Percentiles rank a stretch among this genome's conserved stretches.
phyloP scores from a whole-genome alignment of 192 early-diverging fungal genomes.

The Coemansia asiatica region DNA sequence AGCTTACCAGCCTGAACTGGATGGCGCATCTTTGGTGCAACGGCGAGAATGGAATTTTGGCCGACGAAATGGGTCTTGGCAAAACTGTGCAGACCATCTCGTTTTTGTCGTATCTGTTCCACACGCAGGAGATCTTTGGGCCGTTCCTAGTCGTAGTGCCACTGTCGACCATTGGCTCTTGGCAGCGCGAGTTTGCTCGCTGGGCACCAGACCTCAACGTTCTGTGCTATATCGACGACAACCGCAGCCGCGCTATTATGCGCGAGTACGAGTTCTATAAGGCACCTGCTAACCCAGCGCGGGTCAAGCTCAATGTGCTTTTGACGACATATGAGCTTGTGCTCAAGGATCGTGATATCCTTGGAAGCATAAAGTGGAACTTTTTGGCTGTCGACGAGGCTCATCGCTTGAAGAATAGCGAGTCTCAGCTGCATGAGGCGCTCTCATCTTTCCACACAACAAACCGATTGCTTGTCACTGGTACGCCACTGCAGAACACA shows the following conservation, averaged over 20 bases:
- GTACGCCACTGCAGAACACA: conserved; percentile 98
- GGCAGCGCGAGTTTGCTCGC: conserved; percentile 92
- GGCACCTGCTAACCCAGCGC: conserved; percentile 42
- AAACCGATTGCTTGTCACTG: conserved; percentile 94
- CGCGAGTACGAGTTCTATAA: conserved; percentile 94
- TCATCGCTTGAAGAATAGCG: conserved; percentile 94
- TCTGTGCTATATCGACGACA: conserved; percentile 87
- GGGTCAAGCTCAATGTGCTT: conserved; percentile 86
- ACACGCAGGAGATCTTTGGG: conserved; percentile 80
- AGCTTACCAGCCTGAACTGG: conserved; percentile 95
- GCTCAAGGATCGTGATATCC: conserved; percentile 80
- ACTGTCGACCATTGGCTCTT: conserved; percentile 89
- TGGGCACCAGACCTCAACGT: conserved; percentile 97
- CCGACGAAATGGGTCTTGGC: conserved; percentile 94
- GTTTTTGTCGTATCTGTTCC: conserved; percentile 86
- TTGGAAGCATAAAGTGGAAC: conserved; percentile 86
- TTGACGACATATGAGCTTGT: conserved; percentile 96
- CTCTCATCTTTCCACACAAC: conserved; percentile 82
- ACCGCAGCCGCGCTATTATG: conserved; percentile 76
- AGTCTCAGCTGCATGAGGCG: conserved; percentile 92
- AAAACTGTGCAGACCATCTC: conserved; percentile 98
- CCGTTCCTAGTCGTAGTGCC: conserved; percentile 97
- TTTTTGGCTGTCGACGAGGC: conserved; percentile 97
- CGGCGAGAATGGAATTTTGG: conserved; percentile 95
- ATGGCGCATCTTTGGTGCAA: conserved; percentile 93